Percentiles rank a stretch among this genome's conserved stretches.
Conservation (phyloP, 257 asterid species). For the Solanum boliviense region DNA sequence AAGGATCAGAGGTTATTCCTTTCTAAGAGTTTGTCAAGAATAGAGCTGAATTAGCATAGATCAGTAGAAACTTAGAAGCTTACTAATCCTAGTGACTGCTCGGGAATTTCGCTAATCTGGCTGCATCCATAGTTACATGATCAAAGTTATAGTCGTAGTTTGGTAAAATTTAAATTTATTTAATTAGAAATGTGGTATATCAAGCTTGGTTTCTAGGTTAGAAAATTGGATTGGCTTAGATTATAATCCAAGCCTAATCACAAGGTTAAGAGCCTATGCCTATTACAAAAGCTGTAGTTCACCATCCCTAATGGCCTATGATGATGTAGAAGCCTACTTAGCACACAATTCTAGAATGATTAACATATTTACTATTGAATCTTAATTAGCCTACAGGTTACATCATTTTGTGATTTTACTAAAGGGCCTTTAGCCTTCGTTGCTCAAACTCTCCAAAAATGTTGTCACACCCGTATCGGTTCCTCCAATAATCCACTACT, state of each 20-base stretch:
- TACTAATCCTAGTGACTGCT: neutral
- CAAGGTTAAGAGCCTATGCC: neutral
- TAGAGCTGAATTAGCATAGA: neutral
- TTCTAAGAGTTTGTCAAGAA: neutral
- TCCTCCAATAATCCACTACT: neutral
- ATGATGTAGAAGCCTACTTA: constrained; percentile 2
- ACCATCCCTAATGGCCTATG: neutral
- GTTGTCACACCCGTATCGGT: neutral
- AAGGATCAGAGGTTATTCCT: neutral
- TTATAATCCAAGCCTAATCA: neutral
- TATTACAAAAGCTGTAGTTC: neutral
- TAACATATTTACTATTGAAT: constrained; percentile 11
- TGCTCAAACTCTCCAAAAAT: neutral
- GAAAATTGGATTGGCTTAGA: neutral
- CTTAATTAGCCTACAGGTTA: neutral
- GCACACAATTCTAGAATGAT: neutral
- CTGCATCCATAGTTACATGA: neutral
- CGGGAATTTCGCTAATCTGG: neutral
- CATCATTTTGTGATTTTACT: neutral
- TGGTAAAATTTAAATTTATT: neutral
- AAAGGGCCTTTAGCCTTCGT: neutral
- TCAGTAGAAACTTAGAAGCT: neutral
- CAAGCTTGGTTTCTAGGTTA: neutral
- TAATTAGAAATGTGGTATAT: neutral
- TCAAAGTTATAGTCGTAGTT: neutral